Evolutionary conservation across 2,329 filamentous ascomycete species (phyloP), one percentile per base, ranked within the genome.

Genomic region (Hypoxylon sp.): DNA sequence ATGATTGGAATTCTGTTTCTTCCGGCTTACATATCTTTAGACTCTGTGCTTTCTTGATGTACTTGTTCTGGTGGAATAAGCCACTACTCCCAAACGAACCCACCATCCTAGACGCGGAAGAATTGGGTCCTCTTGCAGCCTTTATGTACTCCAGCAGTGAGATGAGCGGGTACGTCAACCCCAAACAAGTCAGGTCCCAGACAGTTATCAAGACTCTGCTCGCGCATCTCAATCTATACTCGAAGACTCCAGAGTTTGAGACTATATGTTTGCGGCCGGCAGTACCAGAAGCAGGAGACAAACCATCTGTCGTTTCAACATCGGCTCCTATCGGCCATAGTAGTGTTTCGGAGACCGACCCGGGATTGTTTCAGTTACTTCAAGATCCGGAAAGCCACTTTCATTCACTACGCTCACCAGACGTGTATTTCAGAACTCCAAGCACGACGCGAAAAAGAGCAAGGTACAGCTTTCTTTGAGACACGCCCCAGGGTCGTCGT

Each of bases 31-130:
- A 8, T 31, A 44, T 11, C 14, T 26, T 29, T 29, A 46, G 53
- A 19, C 46, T 65, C 13, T 65, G 62, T 47, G 62, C 62, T 31
- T 48, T 65, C 9, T 19, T 59, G n/a, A 65, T 44, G 46, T 65
- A 58, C 37, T 22, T 55, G 5, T 55, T 65, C 33, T 65, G 54
- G 54, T 65, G 62, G 62, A 56, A 65, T 50, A 65, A 59, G 33
- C 62, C 55, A 3, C 39, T 33, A 17, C 56, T 50, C 46, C 50
- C 51, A 19, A 44, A 48, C 13, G 55, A 58, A 33, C 62, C 62
- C 2, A 65, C 50, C 2, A 44, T 59, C 4, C 31, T 65, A 13
- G 42, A 53, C 24, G 62, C 53, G 26, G 54, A 54, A 24, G 62
- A 56, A 54, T 48, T 59, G 8, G 62, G 11, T n/a, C 33, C 29